Percentiles rank a stretch among this genome's conserved stretches.
These are phyloP conservation scores for Russula dissimulans DNA, from an alignment of 768 basidiomycete genomes.

Conservation along the genomic window DNA sequence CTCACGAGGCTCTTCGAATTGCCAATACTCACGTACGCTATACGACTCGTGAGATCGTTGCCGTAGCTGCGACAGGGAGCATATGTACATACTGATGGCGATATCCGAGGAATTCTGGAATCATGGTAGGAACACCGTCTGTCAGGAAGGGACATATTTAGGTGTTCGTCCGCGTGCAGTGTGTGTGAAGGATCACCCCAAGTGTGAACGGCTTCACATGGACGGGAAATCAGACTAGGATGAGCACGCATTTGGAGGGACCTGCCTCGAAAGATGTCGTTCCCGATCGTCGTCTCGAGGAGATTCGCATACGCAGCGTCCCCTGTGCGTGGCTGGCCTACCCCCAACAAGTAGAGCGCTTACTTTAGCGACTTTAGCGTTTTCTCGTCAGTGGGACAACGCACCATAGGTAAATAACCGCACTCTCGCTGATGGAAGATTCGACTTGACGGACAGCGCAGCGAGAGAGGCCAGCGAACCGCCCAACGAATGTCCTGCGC, in stretches of 20 bases:
- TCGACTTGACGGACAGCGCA: constrained; percentile 18
- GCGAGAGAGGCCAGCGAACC: constrained; percentile 22
- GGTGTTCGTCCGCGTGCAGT: too few relatives aligned
- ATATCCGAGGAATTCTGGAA: constrained; percentile 38
- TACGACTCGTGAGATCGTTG: neutral
- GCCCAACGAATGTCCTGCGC: constrained; percentile 22
- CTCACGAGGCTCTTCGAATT: constrained; percentile 35
- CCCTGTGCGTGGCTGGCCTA: constrained; percentile 45
- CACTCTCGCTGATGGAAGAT: constrained; percentile 14
- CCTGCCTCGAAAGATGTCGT: constrained; percentile 36
- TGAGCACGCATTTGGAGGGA: neutral
- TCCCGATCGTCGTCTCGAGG: constrained; percentile 32
- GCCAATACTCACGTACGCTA: constrained; percentile 39
- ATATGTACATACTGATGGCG: constrained; percentile 31
- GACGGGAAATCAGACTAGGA: neutral
- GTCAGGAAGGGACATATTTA: neutral
- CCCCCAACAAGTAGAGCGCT: neutral
- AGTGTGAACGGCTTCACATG: constrained; percentile 33
- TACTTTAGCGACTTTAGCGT: neutral
- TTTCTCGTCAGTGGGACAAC: neutral
- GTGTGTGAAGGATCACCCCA: constrained; percentile 26
- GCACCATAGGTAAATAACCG: constrained; percentile 39
- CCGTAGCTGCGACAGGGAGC: neutral
- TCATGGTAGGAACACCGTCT: constrained; percentile 47
- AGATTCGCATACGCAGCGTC: constrained; percentile 33